phyloP scores from a whole-genome alignment of 768 basidiomycete species.

The Vararia minispora region DNA sequence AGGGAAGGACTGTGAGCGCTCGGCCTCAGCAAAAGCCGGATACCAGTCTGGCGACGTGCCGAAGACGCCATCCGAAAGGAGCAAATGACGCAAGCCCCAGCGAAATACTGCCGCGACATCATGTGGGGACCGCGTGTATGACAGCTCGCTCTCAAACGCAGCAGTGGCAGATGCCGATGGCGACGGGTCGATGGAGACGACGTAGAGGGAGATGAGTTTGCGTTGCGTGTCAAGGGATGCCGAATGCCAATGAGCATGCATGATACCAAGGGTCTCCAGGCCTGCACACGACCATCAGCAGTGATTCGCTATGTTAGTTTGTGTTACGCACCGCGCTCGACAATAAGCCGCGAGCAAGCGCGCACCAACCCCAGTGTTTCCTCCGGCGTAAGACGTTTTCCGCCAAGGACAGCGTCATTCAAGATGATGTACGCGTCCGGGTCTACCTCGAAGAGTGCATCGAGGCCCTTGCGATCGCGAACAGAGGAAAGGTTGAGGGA shows the following conservation, averaged over 20 bases:
- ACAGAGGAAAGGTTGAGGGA: conserved; percentile 50
- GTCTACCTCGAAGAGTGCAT: conserved; percentile 50
- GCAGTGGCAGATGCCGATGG: conserved; percentile 34
- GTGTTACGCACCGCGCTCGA: conserved; percentile 43
- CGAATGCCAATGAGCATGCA: conserved; percentile 81
- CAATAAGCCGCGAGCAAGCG: conserved; percentile 57
- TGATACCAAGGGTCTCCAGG: conserved; percentile 71
- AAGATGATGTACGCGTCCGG: conserved; percentile 35
- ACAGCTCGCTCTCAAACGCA: conserved; percentile 54
- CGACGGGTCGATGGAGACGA: conserved; percentile 50
- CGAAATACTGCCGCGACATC: conserved; percentile 74
- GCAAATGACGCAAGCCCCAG: conserved; percentile 70
- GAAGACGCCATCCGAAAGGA: conserved; percentile 47
- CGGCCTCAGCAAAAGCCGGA: conserved; percentile 44
- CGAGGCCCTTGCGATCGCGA: conserved; percentile 37
- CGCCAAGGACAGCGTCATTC: conserved; percentile 43
- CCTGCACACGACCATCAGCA: conserved; percentile 32
- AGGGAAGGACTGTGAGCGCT: conserved; percentile 50
- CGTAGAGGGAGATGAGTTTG: conserved; percentile 58
- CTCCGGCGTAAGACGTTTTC: conserved; percentile 44
- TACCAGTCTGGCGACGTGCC: conserved; percentile 55
- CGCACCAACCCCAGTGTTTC: conserved; percentile 57
- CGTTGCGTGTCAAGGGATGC: conserved; percentile 61
- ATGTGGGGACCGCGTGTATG: conserved; percentile 54
- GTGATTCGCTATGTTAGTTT: conserved; percentile 2